Conservation (phyloP, 1,284 basidiomycete genomes). For the Cutaneotrichosporon mucoides region DNA sequence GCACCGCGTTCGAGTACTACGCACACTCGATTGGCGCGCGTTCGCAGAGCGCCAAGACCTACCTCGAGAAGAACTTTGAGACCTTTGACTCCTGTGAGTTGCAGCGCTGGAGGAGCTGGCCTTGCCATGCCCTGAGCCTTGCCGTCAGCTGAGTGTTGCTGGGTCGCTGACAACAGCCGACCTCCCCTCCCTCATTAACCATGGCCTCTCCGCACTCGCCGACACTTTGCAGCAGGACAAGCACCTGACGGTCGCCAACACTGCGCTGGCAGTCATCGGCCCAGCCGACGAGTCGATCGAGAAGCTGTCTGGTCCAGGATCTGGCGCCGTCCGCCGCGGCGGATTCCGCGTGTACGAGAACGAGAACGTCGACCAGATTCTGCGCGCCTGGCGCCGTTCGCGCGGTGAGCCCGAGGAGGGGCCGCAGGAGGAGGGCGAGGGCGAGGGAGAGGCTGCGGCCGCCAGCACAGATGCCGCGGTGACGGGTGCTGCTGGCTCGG, state of each 20-base stretch:
- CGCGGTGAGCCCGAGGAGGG: conserved; percentile 47
- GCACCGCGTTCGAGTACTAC: conserved; percentile 96
- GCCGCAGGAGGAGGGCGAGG: conserved; percentile 27
- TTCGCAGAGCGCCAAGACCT: conserved; percentile 97
- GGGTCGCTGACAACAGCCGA: conserved; percentile 60
- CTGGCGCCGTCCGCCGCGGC: conserved; percentile 38
- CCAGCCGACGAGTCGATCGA: conserved; percentile 47
- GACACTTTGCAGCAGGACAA: conserved; percentile 98
- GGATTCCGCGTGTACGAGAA: conserved; percentile 48
- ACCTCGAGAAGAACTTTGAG: conserved; percentile 90
- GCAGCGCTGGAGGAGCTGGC: neutral
- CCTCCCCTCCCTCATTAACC: conserved; percentile 78
- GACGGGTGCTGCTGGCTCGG: neutral
- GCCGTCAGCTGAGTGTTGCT: too few relatives aligned
- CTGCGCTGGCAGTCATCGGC: conserved; percentile 85
- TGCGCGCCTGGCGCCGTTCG: conserved; percentile 54
- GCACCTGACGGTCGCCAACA: conserved; percentile 84
- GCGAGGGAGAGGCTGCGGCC: conserved; percentile 2
- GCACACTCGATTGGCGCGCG: conserved; percentile 98
- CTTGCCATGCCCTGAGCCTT: too few relatives aligned
- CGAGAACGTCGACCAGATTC: conserved; percentile 64
- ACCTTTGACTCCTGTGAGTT: conserved; percentile 74
- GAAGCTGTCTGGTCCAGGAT: conserved; percentile 12
- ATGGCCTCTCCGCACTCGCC: conserved; percentile 85
- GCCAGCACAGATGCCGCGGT: neutral